These are phyloP conservation scores for Parathielavia hyrcaniae DNA, from an alignment of 495 filamentous ascomycete species.

Conservation along the genomic window DNA sequence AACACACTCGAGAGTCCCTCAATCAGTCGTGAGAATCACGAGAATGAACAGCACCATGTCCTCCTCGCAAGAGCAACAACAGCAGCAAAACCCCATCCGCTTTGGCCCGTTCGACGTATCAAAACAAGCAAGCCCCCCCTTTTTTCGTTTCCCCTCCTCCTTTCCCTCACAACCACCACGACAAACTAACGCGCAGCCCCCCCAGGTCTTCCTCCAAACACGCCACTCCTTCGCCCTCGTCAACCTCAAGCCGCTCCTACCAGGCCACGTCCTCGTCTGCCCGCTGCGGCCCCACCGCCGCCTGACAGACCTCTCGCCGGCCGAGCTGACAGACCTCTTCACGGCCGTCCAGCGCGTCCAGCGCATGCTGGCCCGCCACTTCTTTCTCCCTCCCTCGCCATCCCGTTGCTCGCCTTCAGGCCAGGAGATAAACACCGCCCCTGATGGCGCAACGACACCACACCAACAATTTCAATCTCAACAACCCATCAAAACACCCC, in stretches of 20 bases:
- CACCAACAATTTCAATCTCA: too few relatives aligned
- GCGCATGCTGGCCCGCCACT: slow-evolving; percentile 68
- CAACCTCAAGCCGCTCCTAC: slow-evolving; percentile 90
- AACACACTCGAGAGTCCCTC: not conserved
- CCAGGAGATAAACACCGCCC: not conserved
- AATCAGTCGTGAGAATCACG: not conserved
- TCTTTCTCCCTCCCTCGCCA: slow-evolving; percentile 43
- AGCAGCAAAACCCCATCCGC: slow-evolving; percentile 37
- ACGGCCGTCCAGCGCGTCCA: slow-evolving; percentile 73
- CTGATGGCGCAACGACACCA: not conserved
- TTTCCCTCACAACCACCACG: not conserved
- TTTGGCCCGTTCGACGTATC: slow-evolving; percentile 64
- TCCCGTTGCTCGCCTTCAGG: slow-evolving; percentile 10
- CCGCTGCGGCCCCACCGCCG: slow-evolving; percentile 59
- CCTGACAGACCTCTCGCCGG: slow-evolving; percentile 63
- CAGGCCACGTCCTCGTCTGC: slow-evolving; percentile 85
- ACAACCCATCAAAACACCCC: slow-evolving; percentile 17
- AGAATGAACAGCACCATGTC: slow-evolving; percentile 11
- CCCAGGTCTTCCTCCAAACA: slow-evolving; percentile 76
- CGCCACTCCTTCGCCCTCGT: slow-evolving; percentile 76
- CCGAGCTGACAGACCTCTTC: slow-evolving; percentile 81
- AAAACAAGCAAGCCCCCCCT: slow-evolving; percentile 42
- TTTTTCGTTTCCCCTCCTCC: too few relatives aligned
- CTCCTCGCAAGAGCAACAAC: not conserved
- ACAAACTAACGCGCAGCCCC: slow-evolving; percentile 12